Evolutionary conservation across 2,329 filamentous ascomycete species (phyloP), one percentile per base, ranked within the genome.

Genomic region (Aspergillus spinulosporus): DNA sequence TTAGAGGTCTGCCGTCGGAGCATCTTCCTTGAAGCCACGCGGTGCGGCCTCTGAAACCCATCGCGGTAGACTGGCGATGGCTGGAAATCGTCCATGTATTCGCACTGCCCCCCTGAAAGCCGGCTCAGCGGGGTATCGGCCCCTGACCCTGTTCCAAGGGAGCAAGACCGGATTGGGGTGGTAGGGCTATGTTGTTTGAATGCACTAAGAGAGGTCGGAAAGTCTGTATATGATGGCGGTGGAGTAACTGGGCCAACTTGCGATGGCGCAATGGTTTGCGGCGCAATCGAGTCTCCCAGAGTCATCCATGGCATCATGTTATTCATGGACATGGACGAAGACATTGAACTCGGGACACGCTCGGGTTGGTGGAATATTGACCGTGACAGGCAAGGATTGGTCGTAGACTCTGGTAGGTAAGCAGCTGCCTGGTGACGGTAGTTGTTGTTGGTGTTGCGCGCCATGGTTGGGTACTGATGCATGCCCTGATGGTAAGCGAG

Each of bases 321-420:
- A 34, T 12, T 42, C 71, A 74, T 74, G 5, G 72, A 73, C 48
- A 69, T 66, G 2, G 72, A 72, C 26, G 65, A 68, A 0, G 72
- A 73, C 48, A 69, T 65, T 3, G 72, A 72, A 29, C 65, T 68
- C 0, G 70, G 55, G 5, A 75, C 55, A 1, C 72, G 66, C 47
- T 74, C 72, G 3, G 66, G 63, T 34, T 73, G 72, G 49, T 67
- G 69, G 52, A 74, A 74, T 53, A 74, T 74, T 2, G 72, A 67
- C 26, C 72, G 66, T 37, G 72, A 74, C 39, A 74, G 52, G 39
- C 72, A 75, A 1, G 72, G 72, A 46, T 74, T 74, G 29, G 72
- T 72, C 4, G 65, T 66, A 3, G 72, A 73, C 36, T 74, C 72
- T 1, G 72, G 71, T n/a, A 75, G 60, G 47, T 73, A 75, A 4